Conservation (phyloP, 176 grass and related monocot genomes). For the Otatea glauca region DNA sequence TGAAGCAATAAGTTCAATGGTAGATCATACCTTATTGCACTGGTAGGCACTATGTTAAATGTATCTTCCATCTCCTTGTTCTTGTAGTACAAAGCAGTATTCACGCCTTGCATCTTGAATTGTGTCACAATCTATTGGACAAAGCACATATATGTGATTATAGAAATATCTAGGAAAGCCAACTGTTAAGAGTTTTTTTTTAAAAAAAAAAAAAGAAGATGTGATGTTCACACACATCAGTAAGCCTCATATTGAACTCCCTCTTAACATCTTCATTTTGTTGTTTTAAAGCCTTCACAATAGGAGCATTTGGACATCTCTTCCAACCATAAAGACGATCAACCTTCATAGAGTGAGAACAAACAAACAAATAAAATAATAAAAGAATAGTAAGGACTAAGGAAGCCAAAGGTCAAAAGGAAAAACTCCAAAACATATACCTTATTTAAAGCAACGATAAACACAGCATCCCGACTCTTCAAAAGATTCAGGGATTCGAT, state of each 20-base stretch:
- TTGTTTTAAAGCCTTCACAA: conserved; percentile 74
- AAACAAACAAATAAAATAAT: conserved; percentile 32
- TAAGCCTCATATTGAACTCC: conserved; percentile 90
- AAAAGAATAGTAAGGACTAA: conserved; percentile 19
- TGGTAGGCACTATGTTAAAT: conserved; percentile 94
- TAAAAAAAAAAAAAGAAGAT: conserved; percentile 17
- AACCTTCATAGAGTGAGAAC: conserved; percentile 61
- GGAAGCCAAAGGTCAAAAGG: background rate
- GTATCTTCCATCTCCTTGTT: conserved; percentile 93
- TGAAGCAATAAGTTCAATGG: background rate
- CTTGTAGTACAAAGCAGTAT: conserved; percentile 93
- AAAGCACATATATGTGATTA: conserved; percentile 24
- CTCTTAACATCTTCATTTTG: conserved; percentile 93
- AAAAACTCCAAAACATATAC: conserved; percentile 50
- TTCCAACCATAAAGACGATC: conserved; percentile 98
- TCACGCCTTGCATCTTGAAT: conserved; percentile 95
- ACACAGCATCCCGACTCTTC: conserved; percentile 76
- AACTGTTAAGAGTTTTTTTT: background rate
- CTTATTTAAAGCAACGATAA: conserved; percentile 99
- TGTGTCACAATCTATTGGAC: conserved; percentile 75
- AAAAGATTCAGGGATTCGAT: conserved; percentile 92
- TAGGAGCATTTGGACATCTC: conserved; percentile 67
- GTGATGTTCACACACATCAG: conserved; percentile 60
- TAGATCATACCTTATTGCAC: conserved; percentile 74
- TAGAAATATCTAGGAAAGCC: background rate